Base-by-base conservation (phyloP, 805 yeast genomes). In the Kuraishia borneana region DNA sequence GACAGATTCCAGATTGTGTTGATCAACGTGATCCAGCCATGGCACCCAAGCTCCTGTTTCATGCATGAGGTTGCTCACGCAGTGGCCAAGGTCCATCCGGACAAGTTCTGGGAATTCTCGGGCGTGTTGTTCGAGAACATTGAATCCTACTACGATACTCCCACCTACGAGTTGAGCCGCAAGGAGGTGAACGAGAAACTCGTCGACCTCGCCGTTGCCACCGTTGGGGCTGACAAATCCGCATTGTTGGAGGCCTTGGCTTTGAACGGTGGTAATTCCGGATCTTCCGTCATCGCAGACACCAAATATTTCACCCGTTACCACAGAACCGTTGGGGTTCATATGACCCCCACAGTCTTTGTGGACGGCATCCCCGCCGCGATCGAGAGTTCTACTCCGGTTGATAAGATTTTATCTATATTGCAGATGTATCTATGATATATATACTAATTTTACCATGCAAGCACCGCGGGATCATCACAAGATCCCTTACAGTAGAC, bases 11-110 rank as follows among this genome's bases (percentile, higher is more conserved):
- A 73, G 42, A 66, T 83, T 40, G 70, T 75, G 8, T 73, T 79
- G 53, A 68, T 76, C 40, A 79, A 83, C 47, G 85, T 78, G 27
- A 64, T 81, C n/a, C 95, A 85, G 60, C 92, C 94, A 43, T 85
- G 95, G 95, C 95, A 85, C 52, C 78, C 88, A 30, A 72, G 75
- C 36, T 77, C 89, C 1, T 68, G 72, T 4, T 55, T 73, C 25
- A 60, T 75, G 26, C 79, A 80, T 50, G 95, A 85, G 48, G 80
- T 81, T 28, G 66, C 81, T 0, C 53, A 85, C 18, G 87, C 78
- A 0, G 76, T 78, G 21, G 82, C 81, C n/a, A 60, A 68, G 32
- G 40, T 60, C n/a, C 62, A 58, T 12, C 79, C 83, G 1, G 53
- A 49, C 2, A 53, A 59, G 41, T 73, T 80, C 51, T 70, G 84